These are phyloP conservation scores for Seiridium unicorne DNA, from an alignment of 2,329 filamentous ascomycete genomes.

Conservation along the genomic window DNA sequence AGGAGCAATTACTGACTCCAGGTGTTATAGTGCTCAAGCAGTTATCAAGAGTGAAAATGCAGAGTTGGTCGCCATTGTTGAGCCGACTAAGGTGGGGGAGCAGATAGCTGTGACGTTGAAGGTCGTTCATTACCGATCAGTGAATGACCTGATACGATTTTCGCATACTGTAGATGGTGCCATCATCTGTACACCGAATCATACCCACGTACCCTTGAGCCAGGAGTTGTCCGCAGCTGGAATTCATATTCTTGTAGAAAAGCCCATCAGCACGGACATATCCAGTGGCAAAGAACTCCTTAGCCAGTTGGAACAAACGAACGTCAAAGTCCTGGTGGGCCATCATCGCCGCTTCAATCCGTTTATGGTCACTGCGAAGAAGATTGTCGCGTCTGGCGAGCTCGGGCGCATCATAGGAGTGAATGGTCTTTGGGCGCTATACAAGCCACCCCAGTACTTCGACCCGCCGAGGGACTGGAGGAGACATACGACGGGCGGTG, in stretches of 20 bases:
- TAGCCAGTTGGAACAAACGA: slow-evolving; percentile 19
- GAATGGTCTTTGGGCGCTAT: slow-evolving; percentile 52
- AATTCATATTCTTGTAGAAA: slow-evolving; percentile 57
- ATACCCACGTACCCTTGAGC: slow-evolving; percentile 52
- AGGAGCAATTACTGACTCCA: too few relatives aligned
- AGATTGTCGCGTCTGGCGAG: slow-evolving; percentile 33
- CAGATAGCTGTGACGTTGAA: slow-evolving; percentile 35
- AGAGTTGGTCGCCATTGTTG: slow-evolving; percentile 41
- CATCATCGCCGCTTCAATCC: slow-evolving; percentile 61
- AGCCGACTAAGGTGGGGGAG: slow-evolving; percentile 36
- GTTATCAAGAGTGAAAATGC: slow-evolving; percentile 27
- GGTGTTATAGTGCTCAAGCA: slow-evolving; percentile 30
- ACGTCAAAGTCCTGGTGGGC: slow-evolving; percentile 49
- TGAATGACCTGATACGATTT: slow-evolving; percentile 40
- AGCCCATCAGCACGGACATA: slow-evolving; percentile 48
- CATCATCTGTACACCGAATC: slow-evolving; percentile 59
- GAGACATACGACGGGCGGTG: slow-evolving; percentile 38
- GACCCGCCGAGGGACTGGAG: slow-evolving; percentile 46
- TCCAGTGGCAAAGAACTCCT: slow-evolving; percentile 31
- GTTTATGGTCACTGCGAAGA: slow-evolving; percentile 49
- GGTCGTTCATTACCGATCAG: slow-evolving; percentile 19
- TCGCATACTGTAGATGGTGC: slow-evolving; percentile 46
- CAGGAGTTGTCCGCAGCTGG: slow-evolving; percentile 44
- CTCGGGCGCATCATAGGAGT: slow-evolving; percentile 50
- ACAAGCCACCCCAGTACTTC: slow-evolving; percentile 53